Conservation (phyloP, 2,329 filamentous ascomycete species). For the Aspergillus sojae region DNA sequence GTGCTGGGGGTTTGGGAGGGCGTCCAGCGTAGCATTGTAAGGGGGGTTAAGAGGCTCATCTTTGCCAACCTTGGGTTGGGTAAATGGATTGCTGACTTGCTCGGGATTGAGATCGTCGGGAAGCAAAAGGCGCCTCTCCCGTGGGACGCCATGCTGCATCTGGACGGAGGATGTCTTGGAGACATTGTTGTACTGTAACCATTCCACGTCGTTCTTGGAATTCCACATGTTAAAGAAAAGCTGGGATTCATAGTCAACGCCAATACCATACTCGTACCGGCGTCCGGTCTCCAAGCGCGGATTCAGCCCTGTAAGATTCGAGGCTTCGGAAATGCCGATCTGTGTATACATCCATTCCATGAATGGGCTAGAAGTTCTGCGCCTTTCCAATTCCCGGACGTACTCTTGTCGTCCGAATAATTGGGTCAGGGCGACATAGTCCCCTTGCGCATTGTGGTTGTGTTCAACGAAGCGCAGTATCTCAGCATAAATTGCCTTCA, state of each 20-base stretch:
- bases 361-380: conserved; percentile 34
- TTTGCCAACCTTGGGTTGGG: conserved; percentile 30
- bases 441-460: conserved; percentile 35
- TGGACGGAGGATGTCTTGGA: conserved; percentile 39
- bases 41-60: conserved; percentile 32
- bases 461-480: conserved; percentile 43
- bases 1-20: conserved; percentile 42
- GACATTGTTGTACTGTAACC: conserved; percentile 44
- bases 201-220: conserved; percentile 44
- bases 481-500: conserved; percentile 50
- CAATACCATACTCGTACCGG: conserved; percentile 55
- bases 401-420: conserved; percentile 59
- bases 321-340: conserved; percentile 41
- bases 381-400: conserved; percentile 47
- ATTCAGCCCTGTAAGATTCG: conserved; percentile 40
- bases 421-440: conserved; percentile 54
- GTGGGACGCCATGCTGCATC: conserved; percentile 38
- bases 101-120: conserved; percentile 39
- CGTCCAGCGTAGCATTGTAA: conserved; percentile 45
- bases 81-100: conserved; percentile 37
- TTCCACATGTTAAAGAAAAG: conserved; percentile 52
- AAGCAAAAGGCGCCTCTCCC: conserved; percentile 41
- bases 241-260: conserved; percentile 55
- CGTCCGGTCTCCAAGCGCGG: conserved; percentile 38
- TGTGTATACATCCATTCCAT: conserved; percentile 42